Base-by-base conservation (phyloP, 2,329 filamentous ascomycete species). In the Alternaria viburni region DNA sequence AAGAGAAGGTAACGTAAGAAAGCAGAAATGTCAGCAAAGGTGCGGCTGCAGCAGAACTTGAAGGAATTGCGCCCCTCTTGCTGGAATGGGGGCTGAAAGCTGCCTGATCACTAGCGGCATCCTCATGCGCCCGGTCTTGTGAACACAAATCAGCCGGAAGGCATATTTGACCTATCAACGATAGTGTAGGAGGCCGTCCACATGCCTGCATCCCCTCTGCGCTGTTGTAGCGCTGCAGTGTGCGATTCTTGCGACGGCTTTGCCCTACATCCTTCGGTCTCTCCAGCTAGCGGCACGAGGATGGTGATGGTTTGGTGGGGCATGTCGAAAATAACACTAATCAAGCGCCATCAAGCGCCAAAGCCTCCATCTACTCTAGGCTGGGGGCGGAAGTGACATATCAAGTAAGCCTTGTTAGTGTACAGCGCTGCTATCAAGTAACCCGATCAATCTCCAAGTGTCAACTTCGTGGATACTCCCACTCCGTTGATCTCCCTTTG, bases 81-180 rank as follows among this genome's bases (percentile, higher is more conserved):
- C 36, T 55, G 54, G 54, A 54, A 61, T 73, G 65, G 72, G 72
- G 72, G 70, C 68, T 67, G 60, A 63, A 69, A 73, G 32, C 32
- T 36, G 32, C 32, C 32, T 36, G 32, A 36, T 36, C 32, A n/a
- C 32, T 36, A 36, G 32, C 32, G 32, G 32, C 32, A 36, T 51
- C 57, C 61, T 66, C 62, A 64, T 62, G 66, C 66, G 59, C 60
- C 57, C 63, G 49, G 69, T 74, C 72, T 70, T 67, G 59, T 73
- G 70, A 58, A 69, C 71, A 59, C 44, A 28, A 28, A 49, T 36
- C 55, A 50, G 62, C 61, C 32, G 17, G 47, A 19, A 45, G 32
- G 57, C 61, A 59, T 56, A 28, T 43, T 19, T 19, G 36, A 43
- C 32, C 32, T 56, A 52, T 50, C 49, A 59, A 57, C 52, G 47